Conservation (phyloP, 768 basidiomycete genomes). For the Rhodocollybia butyracea region DNA sequence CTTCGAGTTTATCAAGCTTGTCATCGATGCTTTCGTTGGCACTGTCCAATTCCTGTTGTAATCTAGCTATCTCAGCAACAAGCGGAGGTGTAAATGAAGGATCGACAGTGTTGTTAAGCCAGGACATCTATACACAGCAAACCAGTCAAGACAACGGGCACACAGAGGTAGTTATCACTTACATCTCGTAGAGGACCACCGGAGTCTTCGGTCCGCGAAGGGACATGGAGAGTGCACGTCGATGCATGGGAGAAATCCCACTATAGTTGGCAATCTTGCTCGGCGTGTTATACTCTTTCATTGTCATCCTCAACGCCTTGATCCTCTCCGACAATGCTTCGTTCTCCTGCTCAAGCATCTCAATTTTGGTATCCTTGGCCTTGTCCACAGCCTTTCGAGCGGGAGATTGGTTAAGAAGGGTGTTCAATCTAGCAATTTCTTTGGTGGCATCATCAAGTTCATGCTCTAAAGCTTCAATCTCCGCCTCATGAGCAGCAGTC, state of each 20-base stretch:
- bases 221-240: conserved; percentile 67
- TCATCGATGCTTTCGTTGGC: conserved; percentile 88
- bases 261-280: conserved; percentile 50
- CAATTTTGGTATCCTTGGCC: conserved; percentile 73
- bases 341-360: conserved; percentile 72
- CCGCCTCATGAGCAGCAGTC: conserved; percentile 37
- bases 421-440: conserved; percentile 70
- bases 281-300: conserved; percentile 55
- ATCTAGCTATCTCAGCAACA: conserved; percentile 65
- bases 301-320: conserved; percentile 49
- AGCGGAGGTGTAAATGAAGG: conserved; percentile 52
- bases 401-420: conserved; percentile 66
- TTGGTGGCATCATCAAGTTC: conserved; percentile 76
- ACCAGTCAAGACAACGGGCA: no score
- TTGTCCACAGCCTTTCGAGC: conserved; percentile 75
- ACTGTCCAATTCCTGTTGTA: conserved; percentile 71
- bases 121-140: conserved; percentile 71
- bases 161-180: conserved; percentile 26
- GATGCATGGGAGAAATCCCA: conserved; percentile 74
- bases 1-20: conserved; percentile 82
- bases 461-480: conserved; percentile 63
- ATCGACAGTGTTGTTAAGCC: conserved; percentile 64
- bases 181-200: conserved; percentile 79
- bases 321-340: conserved; percentile 75
- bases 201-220: conserved; percentile 72